Evolutionary conservation across 768 basidiomycete species (phyloP), one percentile per base, ranked within the genome.

Genomic region (Rickenella mellea): DNA sequence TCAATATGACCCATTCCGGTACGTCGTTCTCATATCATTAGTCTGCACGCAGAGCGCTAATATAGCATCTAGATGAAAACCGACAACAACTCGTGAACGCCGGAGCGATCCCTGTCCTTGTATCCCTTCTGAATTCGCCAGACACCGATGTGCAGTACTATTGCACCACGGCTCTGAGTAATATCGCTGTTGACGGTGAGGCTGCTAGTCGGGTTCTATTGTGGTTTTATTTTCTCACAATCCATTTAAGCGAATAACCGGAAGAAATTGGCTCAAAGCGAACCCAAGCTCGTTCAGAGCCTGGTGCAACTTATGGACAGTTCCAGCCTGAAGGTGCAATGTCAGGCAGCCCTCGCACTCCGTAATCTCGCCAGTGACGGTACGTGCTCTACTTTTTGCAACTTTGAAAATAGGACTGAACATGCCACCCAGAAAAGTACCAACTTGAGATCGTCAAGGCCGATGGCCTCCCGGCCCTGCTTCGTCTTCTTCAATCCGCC

Each of bases 61-160:
- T n/a, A 15, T 30, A 28, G 30, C 19, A 21, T 42, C 12, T 41
- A 93, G 96, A 99, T 57, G 96, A 99, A 67, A 99, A 99, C 61
- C 73, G 96, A 42, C 94, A 98, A 55, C 94, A 98, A 53, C 83
- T 99, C 42, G 96, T 99, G 51, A 92, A 91, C 51, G 96, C 96
- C 22, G 96, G 96, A 4, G 96, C 96, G 17, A 97, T 99, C 45
- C 96, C 96, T 12, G 96, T 99, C 24, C 76, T 94, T 9, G 96
- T 99, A 50, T 83, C 83, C 55, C 71, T 99, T 26, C 70, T 99
- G 48, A 96, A 93, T 58, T 92, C 89, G 5, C 80, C 86, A 37
- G 96, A 99, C 60, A 99, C 96, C n/a, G 96, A 99, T 57, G 96
- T 99, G 2, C 96, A 99, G 60, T 99, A 99, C 57, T 99, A 99